Conservation (phyloP, 2,329 filamentous ascomycete species). For the Bipolaris sorokiniana region DNA sequence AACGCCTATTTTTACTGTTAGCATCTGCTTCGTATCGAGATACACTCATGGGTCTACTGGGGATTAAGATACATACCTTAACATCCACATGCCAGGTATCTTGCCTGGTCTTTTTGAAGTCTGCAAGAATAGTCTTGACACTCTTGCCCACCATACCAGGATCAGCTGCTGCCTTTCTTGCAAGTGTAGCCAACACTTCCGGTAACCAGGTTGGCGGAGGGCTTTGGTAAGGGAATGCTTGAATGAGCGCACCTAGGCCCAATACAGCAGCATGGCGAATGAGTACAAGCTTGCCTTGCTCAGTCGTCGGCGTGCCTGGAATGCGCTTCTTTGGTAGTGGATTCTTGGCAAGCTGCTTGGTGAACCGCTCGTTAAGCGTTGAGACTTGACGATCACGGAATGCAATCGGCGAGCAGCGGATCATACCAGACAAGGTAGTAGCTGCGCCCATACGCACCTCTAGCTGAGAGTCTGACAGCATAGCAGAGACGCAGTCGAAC, state of each 20-base stretch:
- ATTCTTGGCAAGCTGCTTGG: conserved; percentile 76
- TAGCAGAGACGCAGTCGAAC: conserved; percentile 91
- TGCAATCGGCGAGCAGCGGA: conserved; percentile 84
- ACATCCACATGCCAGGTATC: conserved; percentile 98
- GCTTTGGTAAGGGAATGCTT: conserved; percentile 94
- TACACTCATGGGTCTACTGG: not conserved
- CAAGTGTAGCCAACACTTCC: conserved; percentile 84
- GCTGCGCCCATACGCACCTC: conserved; percentile 94
- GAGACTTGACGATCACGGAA: conserved; percentile 80
- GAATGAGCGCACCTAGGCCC: conserved; percentile 86
- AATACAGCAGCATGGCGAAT: conserved; percentile 88
- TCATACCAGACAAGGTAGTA: conserved; percentile 94
- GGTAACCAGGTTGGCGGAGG: conserved; percentile 95
- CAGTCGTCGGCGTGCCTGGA: conserved; percentile 71
- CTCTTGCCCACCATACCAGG: conserved; percentile 93
- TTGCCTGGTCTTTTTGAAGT: conserved; percentile 99
- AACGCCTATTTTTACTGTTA: conserved; percentile 65
- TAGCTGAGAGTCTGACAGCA: conserved; percentile 89
- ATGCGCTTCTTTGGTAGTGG: conserved; percentile 76
- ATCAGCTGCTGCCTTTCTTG: conserved; percentile 83
- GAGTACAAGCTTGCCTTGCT: conserved; percentile 77
- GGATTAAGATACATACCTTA: conserved; percentile 68
- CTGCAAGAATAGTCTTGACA: conserved; percentile 89
- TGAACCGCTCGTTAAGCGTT: conserved; percentile 79
- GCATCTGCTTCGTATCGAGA: not conserved